Conservation (phyloP, 331 rosid species). For the Pyracantha coccinea region DNA sequence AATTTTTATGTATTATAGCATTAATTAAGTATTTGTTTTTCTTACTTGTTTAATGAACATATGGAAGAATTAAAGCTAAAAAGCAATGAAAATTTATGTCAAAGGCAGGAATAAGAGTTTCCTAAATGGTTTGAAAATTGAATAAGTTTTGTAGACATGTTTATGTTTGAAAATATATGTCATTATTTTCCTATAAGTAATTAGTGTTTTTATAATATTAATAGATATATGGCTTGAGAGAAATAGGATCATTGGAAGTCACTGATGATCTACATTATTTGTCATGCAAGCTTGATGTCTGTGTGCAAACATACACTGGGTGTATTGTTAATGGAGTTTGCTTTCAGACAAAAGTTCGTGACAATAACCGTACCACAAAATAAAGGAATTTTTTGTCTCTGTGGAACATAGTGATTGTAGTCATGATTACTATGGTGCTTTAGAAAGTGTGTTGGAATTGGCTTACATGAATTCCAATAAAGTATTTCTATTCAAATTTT, state of each 20-base stretch:
- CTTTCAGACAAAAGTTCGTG: not conserved
- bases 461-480: not conserved
- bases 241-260: too few relatives aligned
- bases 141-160: not conserved
- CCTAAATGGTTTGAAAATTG: not conserved
- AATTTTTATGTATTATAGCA: not conserved
- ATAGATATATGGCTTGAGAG: not conserved
- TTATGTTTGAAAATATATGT: not conserved
- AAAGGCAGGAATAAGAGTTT: not conserved
- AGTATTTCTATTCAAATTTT: not conserved
- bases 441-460: not conserved
- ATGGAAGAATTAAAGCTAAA: not conserved
- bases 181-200: not conserved
- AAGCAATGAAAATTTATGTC: not conserved
- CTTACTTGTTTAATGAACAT: not conserved
- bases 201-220: not conserved
- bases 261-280: not conserved
- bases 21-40: not conserved
- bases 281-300: not conserved
- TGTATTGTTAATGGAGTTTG: not conserved
- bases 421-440: not conserved
- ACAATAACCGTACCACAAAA: not conserved
- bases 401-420: not conserved
- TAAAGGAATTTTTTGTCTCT: not conserved
- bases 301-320: not conserved